phyloP scores from a whole-genome alignment of 2,329 filamentous ascomycete genomes.

The Trichophyton verrucosum region DNA sequence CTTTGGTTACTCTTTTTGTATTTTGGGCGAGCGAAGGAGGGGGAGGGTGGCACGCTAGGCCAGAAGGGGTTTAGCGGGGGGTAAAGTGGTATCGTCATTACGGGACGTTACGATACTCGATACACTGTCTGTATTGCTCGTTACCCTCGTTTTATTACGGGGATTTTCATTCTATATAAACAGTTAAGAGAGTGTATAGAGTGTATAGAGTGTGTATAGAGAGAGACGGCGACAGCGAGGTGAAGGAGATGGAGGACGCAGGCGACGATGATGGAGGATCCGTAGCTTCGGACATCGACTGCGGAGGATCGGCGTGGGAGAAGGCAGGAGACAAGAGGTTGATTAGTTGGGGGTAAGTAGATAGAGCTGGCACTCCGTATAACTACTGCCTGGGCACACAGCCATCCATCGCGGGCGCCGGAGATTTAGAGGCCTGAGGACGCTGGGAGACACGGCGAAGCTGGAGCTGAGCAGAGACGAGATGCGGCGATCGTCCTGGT shows the following conservation, averaged over 20 bases:
- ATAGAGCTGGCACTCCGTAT: too few species aligned
- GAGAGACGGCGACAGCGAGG: neutral
- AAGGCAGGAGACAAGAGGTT: too few species aligned
- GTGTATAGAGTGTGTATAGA: neutral
- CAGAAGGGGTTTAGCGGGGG: neutral
- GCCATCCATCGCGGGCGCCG: too few species aligned
- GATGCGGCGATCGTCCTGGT: neutral
- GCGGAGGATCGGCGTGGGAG: too few species aligned
- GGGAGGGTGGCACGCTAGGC: neutral
- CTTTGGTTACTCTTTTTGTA: too few species aligned
- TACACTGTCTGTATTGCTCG: neutral
- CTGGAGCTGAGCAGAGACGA: too few species aligned
- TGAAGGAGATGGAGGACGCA: neutral
- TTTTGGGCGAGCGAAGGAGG: neutral
- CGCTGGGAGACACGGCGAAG: too few species aligned
- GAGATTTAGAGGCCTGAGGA: too few species aligned
- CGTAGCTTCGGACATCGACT: too few species aligned
- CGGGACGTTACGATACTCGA: neutral
- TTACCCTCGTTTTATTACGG: neutral
- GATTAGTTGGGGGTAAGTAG: too few species aligned
- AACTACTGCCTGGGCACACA: too few species aligned
- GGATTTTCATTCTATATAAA: neutral
- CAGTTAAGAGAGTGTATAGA: too few species aligned
- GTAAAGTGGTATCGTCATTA: neutral
- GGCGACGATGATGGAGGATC: neutral